Percentiles rank a stretch among this genome's conserved stretches.
These are phyloP conservation scores for Corymbia calophylla DNA, from an alignment of 441 rosid species.

Conservation along the genomic window DNA sequence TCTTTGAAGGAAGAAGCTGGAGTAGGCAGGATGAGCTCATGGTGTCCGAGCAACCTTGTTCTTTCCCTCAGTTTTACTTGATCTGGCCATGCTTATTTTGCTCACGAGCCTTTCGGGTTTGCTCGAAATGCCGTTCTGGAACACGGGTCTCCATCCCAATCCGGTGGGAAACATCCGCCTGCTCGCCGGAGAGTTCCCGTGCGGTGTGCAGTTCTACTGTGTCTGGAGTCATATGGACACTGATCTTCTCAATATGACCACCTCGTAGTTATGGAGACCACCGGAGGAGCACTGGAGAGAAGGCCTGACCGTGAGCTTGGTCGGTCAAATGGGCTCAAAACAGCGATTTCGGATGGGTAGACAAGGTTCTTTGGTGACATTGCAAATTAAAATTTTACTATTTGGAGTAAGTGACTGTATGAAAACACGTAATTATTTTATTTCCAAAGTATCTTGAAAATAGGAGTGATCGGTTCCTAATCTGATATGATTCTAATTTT, in stretches of 20 bases:
- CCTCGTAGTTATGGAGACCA: background rate
- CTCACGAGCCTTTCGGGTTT: background rate
- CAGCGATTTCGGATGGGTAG: background rate
- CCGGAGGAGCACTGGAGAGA: background rate
- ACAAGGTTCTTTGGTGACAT: background rate
- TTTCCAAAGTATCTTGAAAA: background rate
- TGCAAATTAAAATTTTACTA: background rate
- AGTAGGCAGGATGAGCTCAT: background rate
- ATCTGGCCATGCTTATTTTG: background rate
- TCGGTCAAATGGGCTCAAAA: background rate
- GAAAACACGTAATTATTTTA: background rate
- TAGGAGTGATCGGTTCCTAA: no score
- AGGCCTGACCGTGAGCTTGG: background rate
- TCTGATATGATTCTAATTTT: rapidly evolving
- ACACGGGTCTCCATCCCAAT: background rate
- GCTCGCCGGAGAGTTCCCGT: background rate
- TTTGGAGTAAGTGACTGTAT: no score
- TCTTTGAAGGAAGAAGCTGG: background rate
- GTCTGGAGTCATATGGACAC: background rate
- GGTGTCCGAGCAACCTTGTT: background rate
- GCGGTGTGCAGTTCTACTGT: background rate
- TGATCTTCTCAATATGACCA: background rate
- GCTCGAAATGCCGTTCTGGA: background rate
- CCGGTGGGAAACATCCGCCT: rapidly evolving
- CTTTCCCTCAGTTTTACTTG: background rate